Base-by-base conservation (phyloP, 495 filamentous ascomycete genomes). In the Annulohypoxylon bovei region DNA sequence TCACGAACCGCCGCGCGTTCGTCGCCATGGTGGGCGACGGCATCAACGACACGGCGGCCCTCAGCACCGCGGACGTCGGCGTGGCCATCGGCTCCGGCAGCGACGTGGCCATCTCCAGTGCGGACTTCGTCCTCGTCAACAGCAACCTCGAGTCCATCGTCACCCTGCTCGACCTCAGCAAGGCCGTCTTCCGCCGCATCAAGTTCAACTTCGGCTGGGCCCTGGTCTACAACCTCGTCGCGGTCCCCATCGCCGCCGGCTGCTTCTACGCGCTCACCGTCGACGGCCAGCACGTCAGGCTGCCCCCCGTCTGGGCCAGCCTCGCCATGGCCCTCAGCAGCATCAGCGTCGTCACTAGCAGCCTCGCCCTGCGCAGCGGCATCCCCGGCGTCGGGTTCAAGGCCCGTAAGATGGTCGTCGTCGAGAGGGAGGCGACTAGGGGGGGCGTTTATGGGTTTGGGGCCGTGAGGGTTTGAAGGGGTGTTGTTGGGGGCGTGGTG, bases 171-270 rank as follows among this genome's bases (percentile, higher is more conserved):
- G 81, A 90, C 35, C 87, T 97, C 40, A 91, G 88, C 61, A 80
- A 82, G 0, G 83, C 84, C 2, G 93, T 97, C 1, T 95, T 97
- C 74, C 80, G 86, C 32, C 83, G 94, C 14, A 90, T 97, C 69
- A 90, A 89, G 75, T 84, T 95, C 81, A 97, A 97, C 73, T 97
- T 97, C 76, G 86, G 78, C 27, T 97, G 94, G 94, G 94, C 94
- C 2, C 78, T 93, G n/a, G 79, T 96, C 2, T 97, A 97, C 75
- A 97, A 97, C 72, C 55, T 90, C 8, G 75, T 90, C 47, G 88
- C 92, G 3, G 77, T 97, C n/a, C 94, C 94, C 2, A 82, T 97
- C 42, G 93, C 94, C 2, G 94, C 93, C 1, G 94, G 94, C 1
- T 88, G 89, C 11, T 80, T 97, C 8, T 97, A 93, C 76, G 89